Evolutionary conservation across 2,329 filamentous ascomycete genomes (phyloP), one percentile per base, ranked within the genome.

Genomic region (Epichloe bromicola): DNA sequence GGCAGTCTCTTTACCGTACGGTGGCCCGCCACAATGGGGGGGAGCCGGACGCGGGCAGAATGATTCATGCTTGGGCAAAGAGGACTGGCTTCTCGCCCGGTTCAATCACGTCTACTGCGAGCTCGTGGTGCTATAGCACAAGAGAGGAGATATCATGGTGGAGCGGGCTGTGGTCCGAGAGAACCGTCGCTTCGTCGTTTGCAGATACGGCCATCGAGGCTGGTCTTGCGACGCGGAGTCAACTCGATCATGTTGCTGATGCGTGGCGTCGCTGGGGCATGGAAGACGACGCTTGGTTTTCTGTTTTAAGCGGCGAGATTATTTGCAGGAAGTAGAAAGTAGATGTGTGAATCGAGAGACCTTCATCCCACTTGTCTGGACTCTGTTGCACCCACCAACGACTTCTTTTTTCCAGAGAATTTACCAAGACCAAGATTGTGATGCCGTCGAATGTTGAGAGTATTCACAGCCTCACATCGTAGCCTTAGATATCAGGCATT

Each of bases 91-190:
- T 60, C 34, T 20, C 55, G 1, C 19, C 49, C 1, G 40, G n/a
- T 4, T 42, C 36, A 36, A 50, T 60, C n/a, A 51, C 50, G 17
- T 50, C 46, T 43, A 51, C 54, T n/a, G 53, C 55, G 10, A 57
- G 52, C 48, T 54, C 53, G 4, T 60, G 58, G 58, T 60, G 58
- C 51, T 60, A 56, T 43, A 56, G 49, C 53, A 55, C 56, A 4
- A 23, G 45, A 15, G 55, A 55, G 12, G 56, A 60, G 46, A 26
- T 57, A 17, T 47, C 43, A 1, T 60, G 55, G 55, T 60, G 57
- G 58, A 56, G 57, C 20, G 58, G 55, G 1, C 26, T 57, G 36
- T 58, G 56, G 57, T 53, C 57, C 2, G 55, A 57, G 54, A 48
- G 56, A 14, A 56, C 51, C 10, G 51, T 58, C 34, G 56, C 55